Percentiles rank a stretch among this genome's conserved stretches.
phyloP scores from a whole-genome alignment of 2,329 filamentous ascomycete species.

The Scedosporium boydii region DNA sequence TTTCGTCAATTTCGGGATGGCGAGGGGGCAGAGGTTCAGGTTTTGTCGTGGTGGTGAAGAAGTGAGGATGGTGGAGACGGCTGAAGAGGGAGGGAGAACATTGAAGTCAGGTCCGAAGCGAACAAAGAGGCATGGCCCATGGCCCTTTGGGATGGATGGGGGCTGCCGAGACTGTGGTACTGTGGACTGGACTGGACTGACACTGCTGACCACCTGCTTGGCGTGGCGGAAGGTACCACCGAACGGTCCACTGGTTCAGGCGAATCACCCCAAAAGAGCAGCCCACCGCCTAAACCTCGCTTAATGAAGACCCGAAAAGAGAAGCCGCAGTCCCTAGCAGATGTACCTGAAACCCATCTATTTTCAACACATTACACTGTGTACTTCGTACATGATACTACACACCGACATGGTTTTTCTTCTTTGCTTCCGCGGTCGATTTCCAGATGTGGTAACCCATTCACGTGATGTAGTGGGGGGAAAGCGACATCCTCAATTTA shows the following conservation, averaged over 20 bases:
- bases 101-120: neutral
- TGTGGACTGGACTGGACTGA: neutral
- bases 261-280: neutral
- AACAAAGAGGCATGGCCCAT: neutral
- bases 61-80: slow-evolving; percentile 3
- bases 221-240: slow-evolving; percentile 1
- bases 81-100: slow-evolving; percentile 2
- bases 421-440: too few species aligned
- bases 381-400: too few species aligned
- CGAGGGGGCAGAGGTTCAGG: neutral
- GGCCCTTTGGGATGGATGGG: neutral
- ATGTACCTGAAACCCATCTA: slow-evolving; percentile 9
- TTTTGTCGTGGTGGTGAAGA: slow-evolving; percentile 3
- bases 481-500: neutral
- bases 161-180: neutral
- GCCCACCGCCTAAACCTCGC: neutral
- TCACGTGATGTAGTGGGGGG: slow-evolving; percentile 5
- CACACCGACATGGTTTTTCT: too few species aligned
- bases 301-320: neutral
- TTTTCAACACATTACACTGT: neutral
- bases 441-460: too few species aligned
- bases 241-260: neutral
- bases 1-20: neutral
- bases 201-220: slow-evolving; percentile 1
- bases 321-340: too few species aligned